Base-by-base conservation (phyloP, 495 filamentous ascomycete species). In the Astrothelium macrocarpum region DNA sequence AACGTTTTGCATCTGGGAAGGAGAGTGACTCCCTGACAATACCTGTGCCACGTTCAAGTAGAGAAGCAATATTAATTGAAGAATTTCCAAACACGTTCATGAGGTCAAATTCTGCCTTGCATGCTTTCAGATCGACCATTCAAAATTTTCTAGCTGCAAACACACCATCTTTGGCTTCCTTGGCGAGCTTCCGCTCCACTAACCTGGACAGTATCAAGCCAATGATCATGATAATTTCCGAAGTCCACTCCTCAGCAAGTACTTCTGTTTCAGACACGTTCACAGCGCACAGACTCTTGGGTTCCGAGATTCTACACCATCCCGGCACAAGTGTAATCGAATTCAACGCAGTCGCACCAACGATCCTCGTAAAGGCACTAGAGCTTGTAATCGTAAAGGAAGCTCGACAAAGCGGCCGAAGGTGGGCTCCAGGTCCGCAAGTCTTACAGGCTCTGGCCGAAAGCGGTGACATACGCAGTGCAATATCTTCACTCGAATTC, bases 291-390 rank as follows among this genome's bases (percentile, higher is more conserved):
- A 84, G 90, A 20, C 74, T 99, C 42, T 83, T 99, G 11, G 92
- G 95, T 0, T 85, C 90, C 1, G 86, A 91, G 63, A 86, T 99
- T 34, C 81, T 89, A 12, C 83, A 85, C 53, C 89, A 97, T 71
- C 84, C 88, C 1, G 83, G 83, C 29, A 85, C 87, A 3, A 83
- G 81, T 12, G 79, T 88, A 2, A 89, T 99, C 59, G 90, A 93
- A 67, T 97, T 96, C 74, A 97, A 97, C 72, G 82, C 86, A 26
- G 86, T 97, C 67, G 95, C 95, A 10, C 85, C 90, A 0, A 95
- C 94, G 0, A 85, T 91, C 43, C 83, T 97, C 74, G 78, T 83
- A 4, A 94, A 91, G 76, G 93, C 92, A 2, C 76, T 99, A 16
- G 85, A 89, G 45, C 71, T 88, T 20, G 78, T 95, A 18, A 79